Base-by-base conservation (phyloP, 1,139 yeast genomes). In the Taphrina confusa region DNA sequence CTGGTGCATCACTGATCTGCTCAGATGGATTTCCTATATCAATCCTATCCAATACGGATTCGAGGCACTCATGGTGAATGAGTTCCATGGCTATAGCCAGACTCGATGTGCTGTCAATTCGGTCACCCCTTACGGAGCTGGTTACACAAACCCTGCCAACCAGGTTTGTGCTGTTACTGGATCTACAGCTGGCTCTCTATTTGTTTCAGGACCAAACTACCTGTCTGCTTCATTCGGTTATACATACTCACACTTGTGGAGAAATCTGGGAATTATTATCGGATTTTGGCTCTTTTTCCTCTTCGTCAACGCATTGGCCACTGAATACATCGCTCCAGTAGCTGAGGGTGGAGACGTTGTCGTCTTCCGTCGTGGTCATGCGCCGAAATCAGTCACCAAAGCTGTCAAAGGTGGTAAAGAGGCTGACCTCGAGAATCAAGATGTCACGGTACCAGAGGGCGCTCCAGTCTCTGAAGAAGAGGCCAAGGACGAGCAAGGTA, bases 301-400 rank as follows among this genome's bases (percentile, higher is more conserved):
- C 59, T 67, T 67, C 47, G 75, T 82, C 14, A 84, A 85, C 68
- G 72, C 88, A 67, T 47, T 76, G 6, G 78, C 82, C 64, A 77
- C 81, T 62, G 86, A 82, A 81, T 84, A 63, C 91, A 85, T 74
- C 64, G 84, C 84, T 68, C 85, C 83, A 68, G 88, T 90, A 71
- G 82, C 87, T 22, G 81, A 83, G 74, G 90, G 87, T 71, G 96
- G 95, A 75, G 96, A 88, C 74, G 80, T 87, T 59, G 76, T 86
- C 61, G 79, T 87, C 47, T 88, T 82, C 76, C 84, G 83, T 3
- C 71, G 72, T 54, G 65, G 74, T 61, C 68, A 69, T 63, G 69
- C 70, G 51, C 62, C 62, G 20, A 65, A 63, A 61, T 60, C 73
- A 56, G 69, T 76, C 51, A 73, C 67, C 47, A 72, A 70, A 56